Evolutionary conservation across 2,329 filamentous ascomycete species (phyloP), one percentile per base, ranked within the genome.

Genomic region (Didymella pomorum): DNA sequence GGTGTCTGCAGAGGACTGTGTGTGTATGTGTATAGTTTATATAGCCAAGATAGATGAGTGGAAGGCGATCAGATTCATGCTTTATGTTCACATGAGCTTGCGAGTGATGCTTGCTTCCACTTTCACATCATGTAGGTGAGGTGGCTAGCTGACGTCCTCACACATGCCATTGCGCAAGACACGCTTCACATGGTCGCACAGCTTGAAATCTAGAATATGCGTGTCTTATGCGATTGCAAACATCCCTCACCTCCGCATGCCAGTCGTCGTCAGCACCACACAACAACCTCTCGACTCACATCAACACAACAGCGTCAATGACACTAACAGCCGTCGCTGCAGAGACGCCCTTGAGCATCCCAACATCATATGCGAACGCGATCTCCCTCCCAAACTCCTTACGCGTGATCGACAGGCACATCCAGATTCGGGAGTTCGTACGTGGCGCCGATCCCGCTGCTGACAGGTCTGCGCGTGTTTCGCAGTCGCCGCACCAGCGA

Each of bases 11-110:
- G 23, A 12, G 10, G 33, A 25, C 9, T 31, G 41, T n/a, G 5
- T 43, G 41, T 44, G 48, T 46, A 58, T 53, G 31, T 50, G n/a
- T 50, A 37, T 52, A 57, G 28, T 43, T 42, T 57, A 57, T 20
- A 52, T 52, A 16, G 20, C 20, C 35, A 39, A 20, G 21, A 23
- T 33, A n/a, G 42, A 14, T 8, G 41, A 41, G 25, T n/a, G 18
- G 8, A 43, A 29, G 21, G 18, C 16, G 1, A 23, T 14, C 16
- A 16, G 7, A 8, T 4, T 35, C 5, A n/a, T 2, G 16, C 31
- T 35, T 35, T 8, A 16, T 33, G 14, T 33, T 16, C 31, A 33
- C n/a, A 14, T 33, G 2, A 33, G 31, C 31, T 33, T n/a, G 31
- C 31, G 31, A 16, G n/a, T 33, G 31, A 16, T 33, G 31, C 31